Base-by-base conservation (phyloP, 768 basidiomycete genomes). In the Coprinopsis sp. region DNA sequence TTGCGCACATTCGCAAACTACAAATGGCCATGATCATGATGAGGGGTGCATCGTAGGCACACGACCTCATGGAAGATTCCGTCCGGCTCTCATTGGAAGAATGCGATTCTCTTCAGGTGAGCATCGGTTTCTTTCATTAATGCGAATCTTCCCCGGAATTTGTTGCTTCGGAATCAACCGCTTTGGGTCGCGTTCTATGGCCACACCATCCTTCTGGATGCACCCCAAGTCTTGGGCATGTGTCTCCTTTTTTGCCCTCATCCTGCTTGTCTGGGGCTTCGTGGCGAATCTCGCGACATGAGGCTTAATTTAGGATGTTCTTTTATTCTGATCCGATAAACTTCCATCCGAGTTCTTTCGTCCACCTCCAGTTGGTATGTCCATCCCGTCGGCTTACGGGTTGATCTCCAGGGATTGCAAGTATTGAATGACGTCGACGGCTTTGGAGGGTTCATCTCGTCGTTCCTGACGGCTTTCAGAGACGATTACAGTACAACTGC, bases 351-450 rank as follows among this genome's bases (percentile, higher is more conserved):
- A n/a, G n/a, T n/a, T n/a, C n/a, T n/a, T n/a, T n/a, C n/a, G n/a
- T n/a, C n/a, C n/a, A n/a, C n/a, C n/a, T n/a, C n/a, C n/a, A n/a
- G n/a, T n/a, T n/a, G n/a, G n/a, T n/a, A n/a, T n/a, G n/a, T n/a
- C n/a, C n/a, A n/a, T n/a, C n/a, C n/a, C n/a, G n/a, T n/a, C n/a
- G n/a, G n/a, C n/a, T n/a, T n/a, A n/a, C n/a, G n/a, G n/a, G n/a
- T n/a, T n/a, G n/a, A n/a, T n/a, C n/a, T n/a, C n/a, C n/a, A 90
- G 84, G 88, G 88, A 4, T 51, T 88, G 12, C 87, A 91, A 66
- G 59, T 86, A 38, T 73, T 78, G 31, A 75, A 78, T 49, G 84
- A 87, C 53, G 76, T 73, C 23, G 57, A 71, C 0, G 72, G 66
- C 0, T 90, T 89, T 51, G 87, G 86, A 2, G 73, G 78, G 6